Base-by-base conservation (phyloP, 495 filamentous ascomycete species). In the Tuber melanosporum region DNA sequence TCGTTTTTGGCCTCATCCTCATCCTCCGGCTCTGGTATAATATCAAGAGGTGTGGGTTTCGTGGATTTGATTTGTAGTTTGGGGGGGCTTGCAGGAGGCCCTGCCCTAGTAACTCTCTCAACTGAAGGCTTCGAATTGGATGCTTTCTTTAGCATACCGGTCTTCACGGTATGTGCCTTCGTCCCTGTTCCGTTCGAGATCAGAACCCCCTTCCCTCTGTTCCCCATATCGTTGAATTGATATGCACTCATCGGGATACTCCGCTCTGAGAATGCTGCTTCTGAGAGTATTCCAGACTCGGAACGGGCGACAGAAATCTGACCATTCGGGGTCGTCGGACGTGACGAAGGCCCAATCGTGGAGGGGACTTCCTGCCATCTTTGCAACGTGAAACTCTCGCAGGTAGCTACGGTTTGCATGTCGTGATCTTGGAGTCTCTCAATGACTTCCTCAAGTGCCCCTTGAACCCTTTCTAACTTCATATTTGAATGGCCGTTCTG, bases 241-340 rank as follows among this genome's bases (percentile, higher is more conserved):
- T 66, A 66, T 66, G 57, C 57, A 8, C 32, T 66, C 57, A 66
- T 66, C 57, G 57, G 57, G 14, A 66, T 36, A 66, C 57, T 66
- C 57, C 57, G 26, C 15, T 66, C 57, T 2, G 57, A 62, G 52
- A 62, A 62, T 2, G n/a, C 52, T 14, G 52, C n/a, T 12, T 32
- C 52, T 6, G 52, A 66, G 4, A 66, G 57, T 19, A 36, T 66
- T 36, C 32, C 57, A 36, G 57, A 66, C 57, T 66, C 57, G 26
- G 57, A 66, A 36, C 12, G 57, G 17, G 26, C 26, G 14, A 14
- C 26, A 66, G 32, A 36, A 26, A 32, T 17, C 26, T 7, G 57
- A 66, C n/a, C 57, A 66, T 66, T 66, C 15, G 57, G 32, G 14
- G 57, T 32, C 14, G 57, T 15, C 14, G 57, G 57, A 66, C 57